A percentile compares a stretch with the other conserved stretches of the same genome.
Conservation (phyloP, 2,329 filamentous ascomycete species). For the Colletotrichum theobromicola region DNA sequence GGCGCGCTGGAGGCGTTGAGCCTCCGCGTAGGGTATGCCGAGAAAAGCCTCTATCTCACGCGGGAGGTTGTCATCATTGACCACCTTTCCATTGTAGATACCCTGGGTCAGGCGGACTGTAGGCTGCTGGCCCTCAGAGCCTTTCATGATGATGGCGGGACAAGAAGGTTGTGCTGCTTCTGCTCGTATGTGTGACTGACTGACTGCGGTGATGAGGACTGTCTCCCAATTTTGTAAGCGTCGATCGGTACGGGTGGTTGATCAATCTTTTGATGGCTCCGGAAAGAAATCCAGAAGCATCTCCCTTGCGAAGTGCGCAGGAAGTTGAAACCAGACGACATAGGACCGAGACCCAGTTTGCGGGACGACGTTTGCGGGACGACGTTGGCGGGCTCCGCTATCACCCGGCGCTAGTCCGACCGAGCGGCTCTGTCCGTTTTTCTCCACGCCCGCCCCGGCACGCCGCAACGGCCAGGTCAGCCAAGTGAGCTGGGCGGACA, state of each 20-base stretch:
- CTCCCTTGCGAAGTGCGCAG: neutral
- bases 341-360: neutral
- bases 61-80: slow-evolving; percentile 36
- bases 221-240: neutral
- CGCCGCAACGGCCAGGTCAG: neutral
- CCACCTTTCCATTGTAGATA: slow-evolving; percentile 41
- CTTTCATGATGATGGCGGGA: neutral
- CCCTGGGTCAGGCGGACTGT: slow-evolving; percentile 39
- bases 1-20: slow-evolving; percentile 50
- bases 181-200: neutral
- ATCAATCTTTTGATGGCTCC: neutral
- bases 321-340: neutral
- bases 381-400: slow-evolving; percentile 14
- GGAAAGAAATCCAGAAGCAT: neutral
- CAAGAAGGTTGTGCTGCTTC: neutral
- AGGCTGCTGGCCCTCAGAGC: neutral
- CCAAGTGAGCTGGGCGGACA: neutral
- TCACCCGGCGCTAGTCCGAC: neutral
- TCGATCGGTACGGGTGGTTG: neutral
- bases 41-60: slow-evolving; percentile 52
- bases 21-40: slow-evolving; percentile 54
- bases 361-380: slow-evolving; percentile 8
- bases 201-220: neutral
- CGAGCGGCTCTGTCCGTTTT: neutral
- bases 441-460: neutral